Evolutionary conservation across 225 moss, liverwort and hornwort genomes (phyloP).

Genomic region (Rhytidiadelphus loreus): DNA sequence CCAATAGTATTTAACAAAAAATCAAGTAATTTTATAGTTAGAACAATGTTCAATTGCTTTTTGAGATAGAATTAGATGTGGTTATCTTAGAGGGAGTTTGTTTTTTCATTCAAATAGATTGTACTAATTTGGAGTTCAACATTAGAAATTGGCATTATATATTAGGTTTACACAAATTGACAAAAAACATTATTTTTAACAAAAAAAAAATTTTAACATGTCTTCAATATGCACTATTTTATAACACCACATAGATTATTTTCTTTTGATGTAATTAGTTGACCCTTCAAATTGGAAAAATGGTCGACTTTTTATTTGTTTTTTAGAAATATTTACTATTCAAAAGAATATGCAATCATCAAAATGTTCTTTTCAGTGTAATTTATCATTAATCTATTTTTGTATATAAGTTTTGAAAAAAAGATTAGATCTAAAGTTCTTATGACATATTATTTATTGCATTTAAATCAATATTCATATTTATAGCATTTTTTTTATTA

Average conservation of each 20-base stretch:
- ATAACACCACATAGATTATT: not conserved
- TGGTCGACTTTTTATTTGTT: fast-evolving
- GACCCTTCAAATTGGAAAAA: not conserved
- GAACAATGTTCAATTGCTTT: not conserved
- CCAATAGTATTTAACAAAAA: not conserved
- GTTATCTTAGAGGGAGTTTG: too few species aligned
- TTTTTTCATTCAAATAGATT: too few species aligned
- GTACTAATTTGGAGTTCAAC: too few species aligned
- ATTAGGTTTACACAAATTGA: too few species aligned
- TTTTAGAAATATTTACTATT: not conserved
- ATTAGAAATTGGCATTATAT: too few species aligned
- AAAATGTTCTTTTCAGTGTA: too few species aligned
- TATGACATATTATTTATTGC: not conserved
- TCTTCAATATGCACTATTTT: not conserved
- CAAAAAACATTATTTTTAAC: too few species aligned
- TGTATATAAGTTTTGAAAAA: not conserved
- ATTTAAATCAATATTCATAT: not conserved
- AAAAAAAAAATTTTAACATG: too few species aligned
- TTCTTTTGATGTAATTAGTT: not conserved
- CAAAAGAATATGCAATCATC: too few species aligned
- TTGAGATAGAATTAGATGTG: too few species aligned
- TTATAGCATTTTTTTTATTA: too few species aligned
- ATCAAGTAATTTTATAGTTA: not conserved
- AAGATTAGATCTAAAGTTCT: not conserved
- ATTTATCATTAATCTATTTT: not conserved